Evolutionary conservation across 768 basidiomycete species (phyloP), one percentile per base, ranked within the genome.

Genomic region (Suillus sp.): DNA sequence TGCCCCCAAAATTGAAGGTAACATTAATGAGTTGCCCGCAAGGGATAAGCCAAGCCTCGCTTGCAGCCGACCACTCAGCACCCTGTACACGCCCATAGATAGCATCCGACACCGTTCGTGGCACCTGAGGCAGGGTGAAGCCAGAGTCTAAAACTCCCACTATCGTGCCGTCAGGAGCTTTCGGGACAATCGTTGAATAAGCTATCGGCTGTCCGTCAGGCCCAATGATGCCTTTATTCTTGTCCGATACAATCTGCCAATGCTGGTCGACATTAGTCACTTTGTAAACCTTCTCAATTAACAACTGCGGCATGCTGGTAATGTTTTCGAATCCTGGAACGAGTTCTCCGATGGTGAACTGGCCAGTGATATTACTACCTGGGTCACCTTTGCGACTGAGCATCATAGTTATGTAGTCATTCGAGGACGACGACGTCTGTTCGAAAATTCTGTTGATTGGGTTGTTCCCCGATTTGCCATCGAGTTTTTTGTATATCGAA

Each of bases 61-160:
- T 80, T 8, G 74, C 68, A 10, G 78, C 65, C 66, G 87, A 86
- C 74, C 88, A 92, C 58, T 81, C 79, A 10, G 92, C 91, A 35
- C 88, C 91, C 62, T 82, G 84, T 11, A 93, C 89, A 43, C 89
- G 84, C 13, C 91, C 89, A 68, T 93, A 93, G 65, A 93, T 92
- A 22, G 88, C 88, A 66, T 93, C 90, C 6, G 90, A 84, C 65
- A 92, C 81, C n/a, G 80, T 78, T 35, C 90, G 86, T 10, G 89
- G 88, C 40, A 91, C 88, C 75, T 92, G 90, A 47, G 88, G 86
- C 65, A 85, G 78, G 0, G 87, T 86, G 71, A 81, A 92, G 59
- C 91, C 90, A 48, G 88, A 88, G 71, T 92, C 89, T 69, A 93
- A 79, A 40, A 93, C 87, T 22, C 85, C 90, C 16, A 92, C 87